Evolutionary conservation across 2,329 filamentous ascomycete genomes (phyloP).

Genomic region (Penicillium sp.): DNA sequence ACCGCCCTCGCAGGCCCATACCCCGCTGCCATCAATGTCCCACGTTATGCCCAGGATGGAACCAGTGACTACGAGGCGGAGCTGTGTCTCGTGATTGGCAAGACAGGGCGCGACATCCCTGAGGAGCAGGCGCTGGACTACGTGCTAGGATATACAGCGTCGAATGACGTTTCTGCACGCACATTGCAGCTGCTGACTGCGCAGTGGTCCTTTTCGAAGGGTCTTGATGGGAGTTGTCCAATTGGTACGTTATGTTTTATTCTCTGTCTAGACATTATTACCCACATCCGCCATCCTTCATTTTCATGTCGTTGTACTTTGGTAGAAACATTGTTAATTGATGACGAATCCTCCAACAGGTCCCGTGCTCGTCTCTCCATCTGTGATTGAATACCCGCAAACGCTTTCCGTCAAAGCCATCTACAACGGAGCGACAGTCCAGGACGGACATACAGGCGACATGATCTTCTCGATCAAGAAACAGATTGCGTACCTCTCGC

Average conservation of each 20-base stretch:
- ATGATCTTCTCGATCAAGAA: slow-evolving; percentile 44
- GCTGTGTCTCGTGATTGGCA: slow-evolving; percentile 43
- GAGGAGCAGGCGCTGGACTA: slow-evolving; percentile 44
- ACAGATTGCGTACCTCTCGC: slow-evolving; percentile 46
- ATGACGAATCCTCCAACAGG: slow-evolving; percentile 17
- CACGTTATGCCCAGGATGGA: slow-evolving; percentile 37
- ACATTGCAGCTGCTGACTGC: slow-evolving; percentile 39
- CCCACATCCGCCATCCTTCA: no score
- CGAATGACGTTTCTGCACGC: slow-evolving; percentile 48
- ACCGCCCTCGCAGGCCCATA: slow-evolving; percentile 34
- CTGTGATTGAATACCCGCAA: slow-evolving; percentile 36
- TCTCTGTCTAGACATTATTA: no score
- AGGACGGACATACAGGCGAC: slow-evolving; percentile 48
- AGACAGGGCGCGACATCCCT: slow-evolving; percentile 44
- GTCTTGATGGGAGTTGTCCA: slow-evolving; percentile 31
- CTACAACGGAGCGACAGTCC: slow-evolving; percentile 48
- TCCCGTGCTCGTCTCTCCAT: slow-evolving; percentile 32
- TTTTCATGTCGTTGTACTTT: no score
- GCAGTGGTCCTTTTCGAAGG: slow-evolving; percentile 34
- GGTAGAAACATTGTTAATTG: no score
- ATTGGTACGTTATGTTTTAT: slow-evolving; percentile 24
- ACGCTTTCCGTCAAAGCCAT: slow-evolving; percentile 39
- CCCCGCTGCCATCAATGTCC: slow-evolving; percentile 34
- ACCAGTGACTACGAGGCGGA: slow-evolving; percentile 42
- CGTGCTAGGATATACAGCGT: slow-evolving; percentile 47